Base-by-base conservation (phyloP, 2,329 filamentous ascomycete species). In the Colletotrichum falcatum region DNA sequence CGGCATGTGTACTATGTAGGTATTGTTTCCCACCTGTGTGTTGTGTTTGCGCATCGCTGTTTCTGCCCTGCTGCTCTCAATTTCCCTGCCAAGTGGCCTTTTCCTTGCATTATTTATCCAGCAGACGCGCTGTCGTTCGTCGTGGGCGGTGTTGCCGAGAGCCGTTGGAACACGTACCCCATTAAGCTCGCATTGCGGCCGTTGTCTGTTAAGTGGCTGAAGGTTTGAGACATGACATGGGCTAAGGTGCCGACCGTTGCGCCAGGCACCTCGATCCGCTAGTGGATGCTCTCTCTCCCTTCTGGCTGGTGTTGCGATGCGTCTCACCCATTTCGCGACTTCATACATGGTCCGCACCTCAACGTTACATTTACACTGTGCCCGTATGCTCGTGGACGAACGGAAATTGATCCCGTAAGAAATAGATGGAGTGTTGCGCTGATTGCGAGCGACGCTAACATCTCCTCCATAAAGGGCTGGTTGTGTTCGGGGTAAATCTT, bases 391-490 rank as follows among this genome's bases (percentile, higher is more conserved):
- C 59, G 59, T 51, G n/a, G 5, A 54, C 37, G n/a, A 23, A 14
- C 23, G 44, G 7, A 28, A 28, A 44, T 20, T 12, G 23, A 7
- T 11, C 14, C 8, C 14, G 33, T 12, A 12, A 11, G 5, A 28
- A 18, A 5, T 37, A 14, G 8, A 37, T 26, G 23, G 9, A 23
- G 44, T n/a, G n/a, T 8, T 18, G 44, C 26, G 33, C 44, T 62
- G 61, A 68, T 67, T 54, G 55, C 35, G 64, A 70, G 68, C 68
- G 68, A 33, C 68, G 49, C 0, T 39, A 33, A 65, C 53, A 67
- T 39, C 44, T 54, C 37, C 44, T 54, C 64, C 67, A 67, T 53
- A 9, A 30, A 23, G n/a, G 67, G 61, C 61, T 54, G 28, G 46
- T 53, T 48, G 44, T 59, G 67, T 53, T 28, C 48, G 18, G 16